These are phyloP conservation scores for Primulina eburnea DNA, from an alignment of 257 asterid species.

Conservation along the genomic window DNA sequence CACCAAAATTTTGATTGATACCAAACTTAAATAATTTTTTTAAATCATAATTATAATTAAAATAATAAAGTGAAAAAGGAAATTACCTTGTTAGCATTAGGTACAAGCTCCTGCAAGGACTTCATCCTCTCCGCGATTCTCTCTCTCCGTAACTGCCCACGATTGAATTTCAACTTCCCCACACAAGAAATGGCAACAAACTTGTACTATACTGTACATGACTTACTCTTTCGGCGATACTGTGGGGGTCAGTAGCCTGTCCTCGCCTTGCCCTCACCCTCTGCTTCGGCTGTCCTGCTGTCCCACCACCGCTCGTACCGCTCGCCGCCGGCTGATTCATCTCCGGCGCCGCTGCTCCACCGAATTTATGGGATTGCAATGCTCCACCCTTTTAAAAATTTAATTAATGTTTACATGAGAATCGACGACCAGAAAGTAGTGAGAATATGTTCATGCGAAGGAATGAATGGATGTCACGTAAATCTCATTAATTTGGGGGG, in stretches of 20 bases:
- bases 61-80: neutral
- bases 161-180: conserved; percentile 26
- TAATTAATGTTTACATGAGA: neutral
- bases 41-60: too few species aligned
- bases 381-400: conserved; percentile 15
- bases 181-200: conserved; percentile 23
- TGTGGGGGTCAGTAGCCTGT: conserved; percentile 98
- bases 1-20: neutral
- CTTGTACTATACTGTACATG: conserved; percentile 24
- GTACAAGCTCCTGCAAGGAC: conserved; percentile 87
- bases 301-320: conserved; percentile 59
- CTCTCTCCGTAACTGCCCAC: conserved; percentile 89
- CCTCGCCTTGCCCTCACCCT: conserved; percentile 97
- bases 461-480: neutral
- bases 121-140: conserved; percentile 98
- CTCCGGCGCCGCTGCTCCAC: conserved; percentile 35
- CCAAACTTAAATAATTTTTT: too few species aligned
- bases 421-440: neutral
- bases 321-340: conserved; percentile 53
- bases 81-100: conserved; percentile 84
- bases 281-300: conserved; percentile 75
- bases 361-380: conserved; percentile 46
- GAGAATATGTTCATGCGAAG: neutral
- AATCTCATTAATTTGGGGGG: neutral
- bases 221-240: conserved; percentile 93